Evolutionary conservation across 306 rosid genomes (phyloP).

Genomic region (Albizia julibrissin): DNA sequence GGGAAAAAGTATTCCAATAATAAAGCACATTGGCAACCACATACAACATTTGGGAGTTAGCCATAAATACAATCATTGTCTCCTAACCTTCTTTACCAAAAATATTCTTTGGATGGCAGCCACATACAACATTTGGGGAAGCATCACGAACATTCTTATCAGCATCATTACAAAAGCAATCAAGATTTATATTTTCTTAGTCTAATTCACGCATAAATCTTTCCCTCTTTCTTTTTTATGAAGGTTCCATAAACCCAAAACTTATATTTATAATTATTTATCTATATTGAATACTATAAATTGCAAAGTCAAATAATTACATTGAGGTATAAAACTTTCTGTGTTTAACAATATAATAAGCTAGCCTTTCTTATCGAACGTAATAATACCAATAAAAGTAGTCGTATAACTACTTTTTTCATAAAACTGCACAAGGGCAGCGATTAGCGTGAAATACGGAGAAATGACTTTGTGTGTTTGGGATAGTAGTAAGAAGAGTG

Average conservation of each 20-base stretch:
- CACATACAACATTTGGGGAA: background rate
- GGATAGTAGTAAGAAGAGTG: too few relatives aligned
- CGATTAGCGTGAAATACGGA: too few relatives aligned
- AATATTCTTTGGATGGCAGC: background rate
- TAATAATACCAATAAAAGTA: too few relatives aligned
- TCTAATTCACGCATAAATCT: background rate
- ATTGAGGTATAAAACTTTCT: background rate
- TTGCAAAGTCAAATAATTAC: background rate
- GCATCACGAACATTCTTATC: background rate
- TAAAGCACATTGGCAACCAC: background rate
- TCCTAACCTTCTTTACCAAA: background rate
- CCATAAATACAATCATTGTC: background rate
- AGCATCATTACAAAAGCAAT: background rate
- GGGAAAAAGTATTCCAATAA: background rate
- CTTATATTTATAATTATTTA: background rate
- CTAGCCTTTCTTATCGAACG: background rate
- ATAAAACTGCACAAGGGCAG: too few relatives aligned
- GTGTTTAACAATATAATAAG: background rate
- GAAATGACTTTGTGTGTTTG: too few relatives aligned
- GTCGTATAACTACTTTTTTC: too few relatives aligned
- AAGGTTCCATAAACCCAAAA: background rate
- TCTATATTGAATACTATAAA: background rate
- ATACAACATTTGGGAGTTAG: background rate
- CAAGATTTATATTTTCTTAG: background rate
- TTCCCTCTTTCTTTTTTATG: background rate